Evolutionary conservation across 1,284 basidiomycete species (phyloP).

Genomic region (Trametes hirsuta): DNA sequence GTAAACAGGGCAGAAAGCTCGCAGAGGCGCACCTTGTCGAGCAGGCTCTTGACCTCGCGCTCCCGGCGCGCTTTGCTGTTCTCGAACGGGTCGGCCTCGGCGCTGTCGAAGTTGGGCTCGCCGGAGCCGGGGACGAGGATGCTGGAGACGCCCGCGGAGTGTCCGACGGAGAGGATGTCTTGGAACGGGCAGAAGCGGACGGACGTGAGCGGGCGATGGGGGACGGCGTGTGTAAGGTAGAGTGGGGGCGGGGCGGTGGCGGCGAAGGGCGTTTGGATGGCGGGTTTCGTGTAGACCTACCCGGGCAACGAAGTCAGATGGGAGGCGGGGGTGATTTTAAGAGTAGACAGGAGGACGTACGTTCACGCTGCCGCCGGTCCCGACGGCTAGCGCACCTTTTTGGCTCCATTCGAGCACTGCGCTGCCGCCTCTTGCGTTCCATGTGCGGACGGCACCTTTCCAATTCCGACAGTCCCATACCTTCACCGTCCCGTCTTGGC

Average conservation of each 20-base stretch:
- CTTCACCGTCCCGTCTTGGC: conserved; percentile 89
- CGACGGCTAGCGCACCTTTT: conserved; percentile 83
- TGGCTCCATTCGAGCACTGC: conserved; percentile 79
- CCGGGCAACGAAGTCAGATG: not conserved
- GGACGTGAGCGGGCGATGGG: conserved; percentile 68
- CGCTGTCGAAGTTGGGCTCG: conserved; percentile 93
- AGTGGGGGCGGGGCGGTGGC: conserved; percentile 67
- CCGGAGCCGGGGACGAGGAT: conserved; percentile 92
- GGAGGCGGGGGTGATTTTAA: too few species aligned
- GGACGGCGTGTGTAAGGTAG: conserved; percentile 84
- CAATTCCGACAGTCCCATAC: conserved; percentile 97
- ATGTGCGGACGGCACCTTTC: conserved; percentile 84
- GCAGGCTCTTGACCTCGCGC: conserved; percentile 86
- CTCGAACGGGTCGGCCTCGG: conserved; percentile 95
- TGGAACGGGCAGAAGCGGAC: conserved; percentile 90
- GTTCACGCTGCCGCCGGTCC: conserved; percentile 81
- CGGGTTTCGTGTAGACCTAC: conserved; percentile 72
- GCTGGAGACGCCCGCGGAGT: conserved; percentile 76
- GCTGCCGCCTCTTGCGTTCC: conserved; percentile 69
- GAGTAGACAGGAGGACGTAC: conserved; percentile 44
- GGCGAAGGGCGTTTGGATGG: conserved; percentile 59
- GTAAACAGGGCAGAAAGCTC: not conserved
- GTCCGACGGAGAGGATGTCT: conserved; percentile 85
- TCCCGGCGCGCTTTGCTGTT: conserved; percentile 82
- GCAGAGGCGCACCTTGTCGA: conserved; percentile 77